phyloP scores from a whole-genome alignment of 129 eudicot species.

The Chrysanthemum makinoi region DNA sequence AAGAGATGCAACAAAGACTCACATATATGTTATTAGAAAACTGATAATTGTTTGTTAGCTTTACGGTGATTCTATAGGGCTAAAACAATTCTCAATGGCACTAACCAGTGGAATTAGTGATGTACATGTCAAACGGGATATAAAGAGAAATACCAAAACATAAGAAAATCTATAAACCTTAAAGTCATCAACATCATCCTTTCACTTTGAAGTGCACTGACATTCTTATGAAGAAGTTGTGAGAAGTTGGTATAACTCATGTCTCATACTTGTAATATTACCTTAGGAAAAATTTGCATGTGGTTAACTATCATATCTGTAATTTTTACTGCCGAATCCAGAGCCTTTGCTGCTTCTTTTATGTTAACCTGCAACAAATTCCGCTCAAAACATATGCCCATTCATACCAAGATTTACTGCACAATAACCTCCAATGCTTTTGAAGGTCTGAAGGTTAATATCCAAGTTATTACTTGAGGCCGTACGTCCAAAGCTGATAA shows the following conservation, averaged over 20 bases:
- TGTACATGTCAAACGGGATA: not conserved
- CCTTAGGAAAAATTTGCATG: conserved; percentile 59
- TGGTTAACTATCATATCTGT: conserved; percentile 46
- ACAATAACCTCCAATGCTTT: no score
- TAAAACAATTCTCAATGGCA: not conserved
- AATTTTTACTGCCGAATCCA: conserved; percentile 53
- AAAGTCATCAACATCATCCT: not conserved
- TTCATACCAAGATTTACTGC: no score
- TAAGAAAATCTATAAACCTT: not conserved
- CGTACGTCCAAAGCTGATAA: no score
- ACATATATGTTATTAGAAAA: not conserved
- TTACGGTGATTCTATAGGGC: not conserved
- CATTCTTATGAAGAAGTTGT: not conserved
- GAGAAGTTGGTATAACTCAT: conserved; percentile 11
- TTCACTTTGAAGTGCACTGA: not conserved
- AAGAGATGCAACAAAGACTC: not conserved
- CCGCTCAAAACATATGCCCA: not conserved
- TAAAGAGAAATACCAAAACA: not conserved
- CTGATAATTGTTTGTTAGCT: not conserved
- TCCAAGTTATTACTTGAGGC: no score
- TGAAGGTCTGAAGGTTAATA: no score
- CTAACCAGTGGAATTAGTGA: not conserved
- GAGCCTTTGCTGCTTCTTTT: conserved; percentile 53
- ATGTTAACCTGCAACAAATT: conserved; percentile 48
- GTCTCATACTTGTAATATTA: conserved; percentile 10